phyloP scores from a whole-genome alignment of 2,329 filamentous ascomycete genomes.

The Metarhizium guizhouense region DNA sequence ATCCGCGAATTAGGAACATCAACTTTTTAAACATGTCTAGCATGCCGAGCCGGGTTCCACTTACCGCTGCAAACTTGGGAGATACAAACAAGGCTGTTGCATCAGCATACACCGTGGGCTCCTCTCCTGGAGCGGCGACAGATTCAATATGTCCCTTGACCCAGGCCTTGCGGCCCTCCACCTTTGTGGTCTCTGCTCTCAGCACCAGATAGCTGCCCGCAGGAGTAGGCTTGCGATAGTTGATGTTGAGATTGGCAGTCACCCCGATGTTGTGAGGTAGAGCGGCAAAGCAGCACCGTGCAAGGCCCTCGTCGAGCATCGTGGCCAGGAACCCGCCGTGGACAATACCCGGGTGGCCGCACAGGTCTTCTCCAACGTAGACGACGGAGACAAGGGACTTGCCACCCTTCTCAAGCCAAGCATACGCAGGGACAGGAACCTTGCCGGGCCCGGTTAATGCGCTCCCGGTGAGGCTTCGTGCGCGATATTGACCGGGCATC shows the following conservation, averaged over 20 bases:
- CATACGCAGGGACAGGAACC: slow-evolving; percentile 72
- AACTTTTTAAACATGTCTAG: neutral
- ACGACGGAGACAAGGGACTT: slow-evolving; percentile 62
- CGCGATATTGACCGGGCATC: slow-evolving; percentile 61
- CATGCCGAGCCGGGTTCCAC: slow-evolving; percentile 23
- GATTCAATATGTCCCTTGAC: slow-evolving; percentile 82
- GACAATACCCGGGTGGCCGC: slow-evolving; percentile 82
- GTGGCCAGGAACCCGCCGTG: slow-evolving; percentile 91
- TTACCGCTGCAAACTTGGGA: slow-evolving; percentile 70
- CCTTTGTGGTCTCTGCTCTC: slow-evolving; percentile 68
- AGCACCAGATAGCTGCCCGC: slow-evolving; percentile 72
- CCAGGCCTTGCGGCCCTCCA: slow-evolving; percentile 92
- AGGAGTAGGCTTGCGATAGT: slow-evolving; percentile 74
- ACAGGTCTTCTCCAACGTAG: slow-evolving; percentile 71
- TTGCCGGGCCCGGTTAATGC: slow-evolving; percentile 66
- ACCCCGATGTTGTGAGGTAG: slow-evolving; percentile 79
- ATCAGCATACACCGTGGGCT: slow-evolving; percentile 63
- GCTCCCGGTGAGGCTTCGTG: slow-evolving; percentile 73
- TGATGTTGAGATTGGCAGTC: slow-evolving; percentile 75
- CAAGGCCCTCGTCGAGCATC: slow-evolving; percentile 82
- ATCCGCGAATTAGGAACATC: neutral
- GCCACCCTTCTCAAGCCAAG: slow-evolving; percentile 64
- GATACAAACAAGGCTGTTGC: slow-evolving; percentile 83
- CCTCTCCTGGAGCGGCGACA: slow-evolving; percentile 51
- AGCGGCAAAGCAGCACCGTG: slow-evolving; percentile 78